Base-by-base conservation (phyloP, 2,329 filamentous ascomycete species). In the Ascochyta lentis region DNA sequence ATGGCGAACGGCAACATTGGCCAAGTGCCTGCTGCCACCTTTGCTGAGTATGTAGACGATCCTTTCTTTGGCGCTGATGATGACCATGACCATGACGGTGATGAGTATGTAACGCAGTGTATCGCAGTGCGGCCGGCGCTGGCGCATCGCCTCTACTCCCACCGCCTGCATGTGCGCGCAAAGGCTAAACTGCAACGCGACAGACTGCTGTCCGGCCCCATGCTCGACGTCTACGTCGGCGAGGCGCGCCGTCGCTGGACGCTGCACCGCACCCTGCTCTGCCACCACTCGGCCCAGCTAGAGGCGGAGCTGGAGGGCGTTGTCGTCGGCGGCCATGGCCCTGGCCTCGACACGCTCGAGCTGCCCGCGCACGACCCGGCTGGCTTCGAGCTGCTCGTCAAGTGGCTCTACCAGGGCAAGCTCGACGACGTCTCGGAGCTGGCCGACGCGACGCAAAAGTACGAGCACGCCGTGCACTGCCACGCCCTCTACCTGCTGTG, bases 391-490 rank as follows among this genome's bases (percentile, higher is more conserved):
- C 67, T 84, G 55, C 75, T 84, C 15, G 80, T 84, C 6, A 83
- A 83, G 69, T 84, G 81, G 81, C 74, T 84, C 8, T 84, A 84
- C 52, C 82, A 84, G 66, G 82, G 82, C 47, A 78, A 72, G 40
- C 76, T 84, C 42, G 80, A 83, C 56, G 78, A 83, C 58, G 78
- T 80, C 19, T 78, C 78, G 4, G 72, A 77, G 42, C 69, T 82
- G 60, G 61, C 71, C 10, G 72, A 78, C 49, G 73, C 79, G 27
- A 77, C 78, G 42, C 75, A 78, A 56, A 82, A 83, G 67, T 84
- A 83, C 75, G 79, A 82, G 13, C 80, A 84, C 60, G 82, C 82
- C 7, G 81, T 81, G 35, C 78, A 77, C 48, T 84, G 81, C 61
- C 79, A 84, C 66, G 81, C 80, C 67, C 76, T 84, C 26, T 82